A percentile compares a stretch with the other conserved stretches of the same genome.
These are phyloP conservation scores for Botrytis cinerea DNA, from an alignment of 2,329 filamentous ascomycete species.

Conservation along the genomic window DNA sequence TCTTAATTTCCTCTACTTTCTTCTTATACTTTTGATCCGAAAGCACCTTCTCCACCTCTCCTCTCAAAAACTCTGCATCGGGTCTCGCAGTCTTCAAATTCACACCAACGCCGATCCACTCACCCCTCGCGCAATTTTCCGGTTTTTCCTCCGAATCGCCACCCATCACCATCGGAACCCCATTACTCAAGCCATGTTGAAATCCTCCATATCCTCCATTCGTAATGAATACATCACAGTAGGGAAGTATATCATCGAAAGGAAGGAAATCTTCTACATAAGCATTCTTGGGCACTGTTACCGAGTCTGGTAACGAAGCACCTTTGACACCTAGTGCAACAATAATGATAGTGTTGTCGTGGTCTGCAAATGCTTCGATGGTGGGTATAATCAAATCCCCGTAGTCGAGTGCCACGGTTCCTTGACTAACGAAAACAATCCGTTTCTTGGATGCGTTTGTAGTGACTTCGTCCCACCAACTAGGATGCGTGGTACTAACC, in stretches of 20 bases:
- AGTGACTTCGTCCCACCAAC: slow-evolving; percentile 50
- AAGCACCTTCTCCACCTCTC: not conserved
- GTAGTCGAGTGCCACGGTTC: slow-evolving; percentile 39
- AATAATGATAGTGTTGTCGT: slow-evolving; percentile 41
- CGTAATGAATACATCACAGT: slow-evolving; percentile 42
- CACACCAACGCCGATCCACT: not conserved
- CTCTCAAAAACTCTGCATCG: not conserved
- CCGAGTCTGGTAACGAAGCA: slow-evolving; percentile 36
- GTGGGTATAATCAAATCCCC: slow-evolving; percentile 43
- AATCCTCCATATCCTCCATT: slow-evolving; percentile 44
- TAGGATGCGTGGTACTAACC: slow-evolving; percentile 35
- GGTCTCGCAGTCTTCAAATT: not conserved
- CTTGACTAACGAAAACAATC: slow-evolving; percentile 44
- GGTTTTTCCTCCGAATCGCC: slow-evolving; percentile 43
- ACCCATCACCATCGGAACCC: slow-evolving; percentile 42
- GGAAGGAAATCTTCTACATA: slow-evolving; percentile 43
- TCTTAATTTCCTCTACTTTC: not conserved
- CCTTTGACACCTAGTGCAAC: slow-evolving; percentile 38
- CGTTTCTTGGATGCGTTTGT: slow-evolving; percentile 42
- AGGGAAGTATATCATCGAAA: slow-evolving; percentile 42
- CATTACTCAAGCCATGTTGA: slow-evolving; percentile 40
- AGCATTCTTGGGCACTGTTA: slow-evolving; percentile 39
- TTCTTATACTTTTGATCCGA: not conserved
- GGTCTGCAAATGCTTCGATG: slow-evolving; percentile 40
- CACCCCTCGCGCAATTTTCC: slow-evolving; percentile 22